Evolutionary conservation across 257 asterid genomes (phyloP).

Genomic region (Anisodus acutangulus): DNA sequence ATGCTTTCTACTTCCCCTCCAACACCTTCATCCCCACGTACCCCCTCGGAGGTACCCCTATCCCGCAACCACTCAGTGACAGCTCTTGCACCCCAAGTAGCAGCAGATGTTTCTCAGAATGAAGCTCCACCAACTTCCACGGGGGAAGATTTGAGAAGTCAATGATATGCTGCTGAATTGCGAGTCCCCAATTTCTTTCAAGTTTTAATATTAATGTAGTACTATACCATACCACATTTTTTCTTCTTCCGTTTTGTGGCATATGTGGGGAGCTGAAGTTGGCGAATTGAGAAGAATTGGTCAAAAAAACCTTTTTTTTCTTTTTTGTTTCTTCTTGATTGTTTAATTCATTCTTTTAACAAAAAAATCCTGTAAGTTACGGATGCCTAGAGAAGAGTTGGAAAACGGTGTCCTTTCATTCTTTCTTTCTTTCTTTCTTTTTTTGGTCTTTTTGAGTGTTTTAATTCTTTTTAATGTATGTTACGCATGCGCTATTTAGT

Average conservation of each 20-base stretch:
- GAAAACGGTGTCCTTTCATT: not conserved
- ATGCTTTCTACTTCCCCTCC: constrained; percentile 55
- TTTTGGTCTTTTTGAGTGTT: not conserved
- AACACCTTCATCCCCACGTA: constrained; percentile 42
- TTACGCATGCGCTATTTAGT: no score
- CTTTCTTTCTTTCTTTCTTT: not conserved
- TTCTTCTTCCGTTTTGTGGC: not conserved
- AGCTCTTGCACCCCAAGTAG: constrained; percentile 12
- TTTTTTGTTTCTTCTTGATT: not conserved
- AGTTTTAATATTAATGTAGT: not conserved
- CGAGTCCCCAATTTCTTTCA: not conserved
- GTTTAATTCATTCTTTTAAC: not conserved
- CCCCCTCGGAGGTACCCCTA: constrained; percentile 40
- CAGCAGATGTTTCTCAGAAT: constrained; percentile 29
- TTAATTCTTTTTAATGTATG: no score
- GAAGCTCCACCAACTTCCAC: constrained; percentile 31
- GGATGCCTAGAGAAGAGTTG: not conserved
- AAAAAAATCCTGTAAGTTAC: not conserved
- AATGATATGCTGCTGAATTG: not conserved
- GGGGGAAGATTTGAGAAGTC: constrained; percentile 28
- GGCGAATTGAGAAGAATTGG: not conserved
- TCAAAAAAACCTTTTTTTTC: not conserved
- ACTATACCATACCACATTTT: not conserved
- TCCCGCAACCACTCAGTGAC: constrained; percentile 25
- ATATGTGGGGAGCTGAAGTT: not conserved